These are phyloP conservation scores for Diaporthe velutina DNA, from an alignment of 2,329 filamentous ascomycete species.

Conservation along the genomic window DNA sequence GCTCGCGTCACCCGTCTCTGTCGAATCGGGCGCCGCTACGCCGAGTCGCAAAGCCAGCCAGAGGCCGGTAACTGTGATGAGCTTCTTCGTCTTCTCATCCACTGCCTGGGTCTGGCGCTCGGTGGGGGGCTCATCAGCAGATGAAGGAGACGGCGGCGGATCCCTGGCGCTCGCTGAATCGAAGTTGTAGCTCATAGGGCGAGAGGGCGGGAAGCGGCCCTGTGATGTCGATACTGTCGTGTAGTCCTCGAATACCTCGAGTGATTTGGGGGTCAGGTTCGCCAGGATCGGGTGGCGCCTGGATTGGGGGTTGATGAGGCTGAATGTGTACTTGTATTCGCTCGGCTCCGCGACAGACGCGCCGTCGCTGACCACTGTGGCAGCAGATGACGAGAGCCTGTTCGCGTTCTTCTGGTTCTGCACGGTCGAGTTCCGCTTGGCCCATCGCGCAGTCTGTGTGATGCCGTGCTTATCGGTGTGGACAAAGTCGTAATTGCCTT, in stretches of 20 bases:
- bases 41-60: conserved; percentile 65
- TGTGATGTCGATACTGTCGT: conserved; percentile 66
- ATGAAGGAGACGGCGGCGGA: conserved; percentile 30
- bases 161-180: conserved; percentile 18
- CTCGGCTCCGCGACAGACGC: conserved; percentile 42
- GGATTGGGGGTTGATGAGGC: conserved; percentile 77
- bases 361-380: conserved; percentile 43
- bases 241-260: conserved; percentile 80
- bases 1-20: neutral
- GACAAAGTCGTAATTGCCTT: conserved; percentile 76
- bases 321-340: conserved; percentile 74
- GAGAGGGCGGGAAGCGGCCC: conserved; percentile 61
- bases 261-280: conserved; percentile 70
- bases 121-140: conserved; percentile 26
- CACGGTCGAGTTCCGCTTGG: conserved; percentile 57
- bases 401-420: conserved; percentile 39
- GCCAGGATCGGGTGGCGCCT: conserved; percentile 82
- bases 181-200: conserved; percentile 45
- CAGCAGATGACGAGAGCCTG: conserved; percentile 14
- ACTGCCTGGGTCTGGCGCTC: conserved; percentile 53
- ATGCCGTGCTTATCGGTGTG: conserved; percentile 69
- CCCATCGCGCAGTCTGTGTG: conserved; percentile 76
- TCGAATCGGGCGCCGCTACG: conserved; percentile 52
- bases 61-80: conserved; percentile 66
- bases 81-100: conserved; percentile 58